Base-by-base conservation (phyloP, 2,329 filamentous ascomycete species). In the Ustulina deusta region DNA sequence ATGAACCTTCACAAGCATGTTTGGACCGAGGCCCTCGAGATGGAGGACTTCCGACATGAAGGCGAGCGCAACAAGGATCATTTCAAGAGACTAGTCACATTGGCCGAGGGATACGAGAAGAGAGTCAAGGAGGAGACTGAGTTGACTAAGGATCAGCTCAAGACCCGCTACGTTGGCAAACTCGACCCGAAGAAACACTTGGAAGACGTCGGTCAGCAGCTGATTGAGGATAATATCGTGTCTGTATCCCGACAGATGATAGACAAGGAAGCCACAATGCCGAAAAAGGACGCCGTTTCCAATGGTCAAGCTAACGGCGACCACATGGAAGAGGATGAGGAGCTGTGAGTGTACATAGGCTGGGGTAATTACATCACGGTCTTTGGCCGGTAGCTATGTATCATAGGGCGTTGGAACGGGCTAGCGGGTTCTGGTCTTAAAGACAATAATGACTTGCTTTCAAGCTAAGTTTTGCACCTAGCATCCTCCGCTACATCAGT, bases 1-100 rank as follows among this genome's bases (percentile, higher is more conserved):
- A 99, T 99, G 97, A 99, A 99, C 80, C 85, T 99, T 73, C 96
- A 99, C 87, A 99, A 99, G 86, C 96, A 98, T 74, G 94, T 97
- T 51, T 99, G 96, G 96, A 99, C 97, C 0, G 96, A 99, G 81
- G 96, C 95, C 5, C 82, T 99, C 72, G 90, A 97, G 79, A 98
- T 99, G 94, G 93, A 95, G 69, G 94, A 98, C 81, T 99, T 99
- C 86, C 88, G 90, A 72, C 84, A 89, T 65, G 95, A 98, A 79
- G 93, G 90, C 63, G 85, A 90, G 72, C 89, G 92, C 79, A 99
- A 97, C 79, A 93, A 94, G 79, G 94, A 97, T 63, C 89, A 91
- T 71, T 87, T 99, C 81, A 88, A 97, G 84, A 90, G 93, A 78
- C 88, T 99, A 58, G 96, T 99, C 63, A 89, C 88, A 61, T 84